These are phyloP conservation scores for Cylindrotheca closterium DNA, from an alignment of 108 stramenopile species.

Conservation along the genomic window DNA sequence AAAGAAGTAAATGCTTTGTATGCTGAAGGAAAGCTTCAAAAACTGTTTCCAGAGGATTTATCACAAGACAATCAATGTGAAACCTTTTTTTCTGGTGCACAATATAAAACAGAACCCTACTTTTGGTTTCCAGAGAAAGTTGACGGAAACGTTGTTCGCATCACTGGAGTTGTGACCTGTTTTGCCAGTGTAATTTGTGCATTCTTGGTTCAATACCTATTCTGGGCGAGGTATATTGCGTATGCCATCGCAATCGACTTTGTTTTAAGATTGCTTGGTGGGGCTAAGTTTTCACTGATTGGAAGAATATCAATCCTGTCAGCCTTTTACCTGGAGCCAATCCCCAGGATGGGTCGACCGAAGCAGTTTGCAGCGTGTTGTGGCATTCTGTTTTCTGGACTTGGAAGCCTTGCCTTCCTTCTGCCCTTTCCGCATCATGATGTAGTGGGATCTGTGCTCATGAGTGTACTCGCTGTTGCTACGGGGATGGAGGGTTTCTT, in stretches of 20 bases:
- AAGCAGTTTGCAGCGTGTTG: conserved; percentile 41
- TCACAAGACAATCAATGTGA: too few species aligned
- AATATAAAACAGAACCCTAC: conserved; percentile 1
- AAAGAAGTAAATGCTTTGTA: conserved; percentile 27
- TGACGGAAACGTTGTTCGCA: conserved; percentile 33
- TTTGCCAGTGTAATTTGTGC: conserved; percentile 20
- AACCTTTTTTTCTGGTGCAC: too few species aligned
- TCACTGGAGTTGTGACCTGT: conserved; percentile 28
- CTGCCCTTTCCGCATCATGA: conserved; percentile 22
- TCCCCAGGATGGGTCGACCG: conserved; percentile 25
- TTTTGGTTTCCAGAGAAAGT: conserved; percentile 39
- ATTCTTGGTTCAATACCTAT: not conserved
- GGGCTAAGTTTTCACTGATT: conserved; percentile 16
- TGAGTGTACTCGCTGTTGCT: conserved; percentile 27
- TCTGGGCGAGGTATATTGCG: conserved; percentile 25
- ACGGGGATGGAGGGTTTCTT: conserved; percentile 28
- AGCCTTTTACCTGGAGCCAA: conserved; percentile 9
- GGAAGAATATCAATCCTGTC: conserved; percentile 27
- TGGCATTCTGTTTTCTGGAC: conserved; percentile 19
- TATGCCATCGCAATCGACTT: conserved; percentile 25
- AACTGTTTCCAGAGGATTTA: too few species aligned
- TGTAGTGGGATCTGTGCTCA: conserved; percentile 16
- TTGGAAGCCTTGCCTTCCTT: conserved; percentile 31
- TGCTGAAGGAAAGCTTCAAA: too few species aligned
- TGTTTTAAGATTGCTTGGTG: conserved; percentile 21